A percentile compares a stretch with the other conserved stretches of the same genome.
Evolutionary conservation across 345 rosid genomes (phyloP).

Genomic region (Anastatica hierochuntica): DNA sequence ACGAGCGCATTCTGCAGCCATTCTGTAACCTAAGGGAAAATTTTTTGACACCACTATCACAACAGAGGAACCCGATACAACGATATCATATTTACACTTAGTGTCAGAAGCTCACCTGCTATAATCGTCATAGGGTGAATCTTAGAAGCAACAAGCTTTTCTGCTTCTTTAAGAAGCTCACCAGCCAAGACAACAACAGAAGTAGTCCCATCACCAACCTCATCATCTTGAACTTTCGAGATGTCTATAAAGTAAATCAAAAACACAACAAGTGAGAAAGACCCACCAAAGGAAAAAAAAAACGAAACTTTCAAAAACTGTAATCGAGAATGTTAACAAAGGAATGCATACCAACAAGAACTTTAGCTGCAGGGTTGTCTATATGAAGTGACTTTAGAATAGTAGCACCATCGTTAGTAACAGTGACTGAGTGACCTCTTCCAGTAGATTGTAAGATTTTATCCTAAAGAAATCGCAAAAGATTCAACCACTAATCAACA

Average conservation of each 20-base stretch:
- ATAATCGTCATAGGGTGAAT: slow-evolving; percentile 97
- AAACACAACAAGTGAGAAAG: not conserved
- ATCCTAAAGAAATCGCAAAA: slow-evolving; percentile 35
- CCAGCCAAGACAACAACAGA: slow-evolving; percentile 99
- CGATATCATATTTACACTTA: not conserved
- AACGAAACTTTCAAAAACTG: not conserved
- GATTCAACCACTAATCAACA: slow-evolving; percentile 12
- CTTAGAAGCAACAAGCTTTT: slow-evolving; percentile 79
- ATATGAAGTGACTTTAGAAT: slow-evolving; percentile 89
- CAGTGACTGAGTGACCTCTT: slow-evolving; percentile 70
- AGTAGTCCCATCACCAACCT: slow-evolving; percentile 99
- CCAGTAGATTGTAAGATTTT: slow-evolving; percentile 96
- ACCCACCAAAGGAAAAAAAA: too few relatives aligned
- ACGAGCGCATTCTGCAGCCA: slow-evolving; percentile 95
- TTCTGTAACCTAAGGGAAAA: slow-evolving; percentile 55
- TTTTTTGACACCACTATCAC: not conserved
- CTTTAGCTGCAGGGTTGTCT: slow-evolving; percentile 96
- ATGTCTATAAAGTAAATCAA: slow-evolving; percentile 40
- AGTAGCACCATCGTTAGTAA: slow-evolving; percentile 96
- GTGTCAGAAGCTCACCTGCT: slow-evolving; percentile 36
- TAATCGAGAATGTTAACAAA: not conserved
- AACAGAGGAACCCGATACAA: not conserved
- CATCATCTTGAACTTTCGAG: slow-evolving; percentile 99
- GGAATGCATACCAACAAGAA: slow-evolving; percentile 71
- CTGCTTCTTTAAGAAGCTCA: slow-evolving; percentile 91